Evolutionary conservation across 176 grass and related monocot genomes (phyloP).

Genomic region (Oryza punctata): DNA sequence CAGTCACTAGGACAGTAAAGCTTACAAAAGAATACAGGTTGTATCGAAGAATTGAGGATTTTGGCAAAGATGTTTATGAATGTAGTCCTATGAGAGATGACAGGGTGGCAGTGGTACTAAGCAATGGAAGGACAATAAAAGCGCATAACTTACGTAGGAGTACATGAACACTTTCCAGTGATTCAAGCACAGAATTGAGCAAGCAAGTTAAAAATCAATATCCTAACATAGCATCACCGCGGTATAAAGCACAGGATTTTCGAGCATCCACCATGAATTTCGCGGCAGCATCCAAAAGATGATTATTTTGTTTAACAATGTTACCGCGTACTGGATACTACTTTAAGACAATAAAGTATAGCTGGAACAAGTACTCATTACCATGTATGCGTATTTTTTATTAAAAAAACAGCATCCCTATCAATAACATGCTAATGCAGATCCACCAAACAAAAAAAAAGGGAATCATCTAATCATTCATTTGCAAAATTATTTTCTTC

Average conservation of each 20-base stretch:
- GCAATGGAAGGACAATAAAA: background rate
- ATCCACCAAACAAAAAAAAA: conserved; percentile 8
- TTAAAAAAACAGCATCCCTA: background rate
- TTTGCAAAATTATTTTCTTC: background rate
- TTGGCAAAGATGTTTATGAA: background rate
- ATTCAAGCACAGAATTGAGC: background rate
- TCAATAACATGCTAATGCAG: conserved; percentile 29
- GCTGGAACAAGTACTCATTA: background rate
- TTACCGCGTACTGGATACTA: background rate
- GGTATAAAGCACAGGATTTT: background rate
- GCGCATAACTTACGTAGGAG: background rate
- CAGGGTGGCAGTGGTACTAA: background rate
- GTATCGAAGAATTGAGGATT: background rate
- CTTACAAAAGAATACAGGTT: background rate
- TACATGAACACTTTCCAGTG: background rate
- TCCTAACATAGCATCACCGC: background rate
- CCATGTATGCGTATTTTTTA: conserved; percentile 24
- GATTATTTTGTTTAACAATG: background rate
- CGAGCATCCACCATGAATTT: background rate
- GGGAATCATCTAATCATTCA: background rate
- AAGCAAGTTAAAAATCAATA: background rate
- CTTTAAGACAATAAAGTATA: conserved; percentile 2
- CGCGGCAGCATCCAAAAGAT: background rate
- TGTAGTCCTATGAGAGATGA: background rate
- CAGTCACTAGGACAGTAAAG: background rate